Evolutionary conservation across 164 flowering plant species (phyloP), one percentile per base, ranked within the genome.

Genomic region (Nymphaea colorata): DNA sequence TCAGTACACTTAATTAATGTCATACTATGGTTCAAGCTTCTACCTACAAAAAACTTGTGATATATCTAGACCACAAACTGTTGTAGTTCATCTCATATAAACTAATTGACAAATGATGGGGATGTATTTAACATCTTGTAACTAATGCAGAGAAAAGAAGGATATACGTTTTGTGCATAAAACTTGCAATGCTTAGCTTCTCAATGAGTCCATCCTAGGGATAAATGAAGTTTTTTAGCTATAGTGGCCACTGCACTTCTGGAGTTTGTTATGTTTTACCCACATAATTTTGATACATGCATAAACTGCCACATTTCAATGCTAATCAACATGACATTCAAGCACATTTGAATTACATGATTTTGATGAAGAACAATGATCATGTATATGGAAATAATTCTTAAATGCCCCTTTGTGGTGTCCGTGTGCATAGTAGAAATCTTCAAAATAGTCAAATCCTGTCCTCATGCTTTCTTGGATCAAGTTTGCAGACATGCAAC

Each of bases 361-460:
- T 90, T 90, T 92, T 64, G 98, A 77, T 18, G 99, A 88, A 5
- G 97, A 92, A 79, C 99, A 95, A 74, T 95, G 92, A 79, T 95
- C 99, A 71, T 98, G 98, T 60, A 97, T 87, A 3, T 97, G 98
- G 18, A 88, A 84, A 77, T 86, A 92, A 74, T 68, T 84, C 78
- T 92, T 95, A 71, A 95, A 89, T 66, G 99, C 92, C 70, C 92
- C 99, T 41, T 80, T 91, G 57, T 92, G 91, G 14, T 74, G 72
- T 68, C 99, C 98, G 76, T 85, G 94, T 44, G 96, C 83, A 81
- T 87, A 92, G 77, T 82, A 84, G 69, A 86, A 95, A 62, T 95
- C 98, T 64, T 97, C 99, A 81, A 90, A 86, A 72, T 95, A 97
- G 81, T 95, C 92, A 78, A 88, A 90, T 43, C 99, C 99, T 98